phyloP scores from a whole-genome alignment of 345 rosid genomes.

The Ricinus communis region DNA sequence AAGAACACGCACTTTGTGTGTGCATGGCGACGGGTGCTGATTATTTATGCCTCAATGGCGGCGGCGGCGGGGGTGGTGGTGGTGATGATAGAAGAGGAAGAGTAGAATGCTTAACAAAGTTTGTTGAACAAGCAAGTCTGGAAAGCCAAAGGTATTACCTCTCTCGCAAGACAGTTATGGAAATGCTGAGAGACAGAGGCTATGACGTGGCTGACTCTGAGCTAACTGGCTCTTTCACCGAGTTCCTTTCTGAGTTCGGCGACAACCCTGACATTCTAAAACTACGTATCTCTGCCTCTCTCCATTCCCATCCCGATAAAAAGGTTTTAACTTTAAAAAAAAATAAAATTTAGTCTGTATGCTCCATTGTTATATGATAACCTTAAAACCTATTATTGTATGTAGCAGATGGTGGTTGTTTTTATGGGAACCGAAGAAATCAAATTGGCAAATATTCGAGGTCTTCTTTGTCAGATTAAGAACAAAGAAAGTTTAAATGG shows the following conservation, averaged over 20 bases:
- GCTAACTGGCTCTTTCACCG: slow-evolving; percentile 25
- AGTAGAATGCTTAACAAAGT: background rate
- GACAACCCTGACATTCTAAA: slow-evolving; percentile 22
- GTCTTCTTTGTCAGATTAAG: slow-evolving; percentile 11
- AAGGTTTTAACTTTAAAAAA: slow-evolving; percentile 26
- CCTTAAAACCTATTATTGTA: background rate
- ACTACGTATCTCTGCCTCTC: slow-evolving; percentile 30
- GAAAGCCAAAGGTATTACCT: slow-evolving; percentile 33
- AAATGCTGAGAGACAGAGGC: slow-evolving; percentile 44
- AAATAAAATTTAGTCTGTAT: background rate
- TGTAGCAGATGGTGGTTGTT: slow-evolving; percentile 33
- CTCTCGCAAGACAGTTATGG: slow-evolving; percentile 35
- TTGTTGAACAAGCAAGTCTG: slow-evolving; percentile 2
- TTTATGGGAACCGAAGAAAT: slow-evolving; percentile 38
- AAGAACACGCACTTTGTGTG: no score
- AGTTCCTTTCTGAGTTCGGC: slow-evolving; percentile 31
- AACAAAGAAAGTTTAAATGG: slow-evolving; percentile 22
- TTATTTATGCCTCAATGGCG: background rate
- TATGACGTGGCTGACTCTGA: slow-evolving; percentile 30
- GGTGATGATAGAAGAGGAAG: no score
- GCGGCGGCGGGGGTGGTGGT: background rate
- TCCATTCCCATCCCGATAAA: slow-evolving; percentile 26
- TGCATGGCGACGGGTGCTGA: background rate
- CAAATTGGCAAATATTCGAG: slow-evolving; percentile 7
- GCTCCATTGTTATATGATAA: background rate